Conservation (phyloP, 1,284 basidiomycete species). For the Farysia itapuensis region DNA sequence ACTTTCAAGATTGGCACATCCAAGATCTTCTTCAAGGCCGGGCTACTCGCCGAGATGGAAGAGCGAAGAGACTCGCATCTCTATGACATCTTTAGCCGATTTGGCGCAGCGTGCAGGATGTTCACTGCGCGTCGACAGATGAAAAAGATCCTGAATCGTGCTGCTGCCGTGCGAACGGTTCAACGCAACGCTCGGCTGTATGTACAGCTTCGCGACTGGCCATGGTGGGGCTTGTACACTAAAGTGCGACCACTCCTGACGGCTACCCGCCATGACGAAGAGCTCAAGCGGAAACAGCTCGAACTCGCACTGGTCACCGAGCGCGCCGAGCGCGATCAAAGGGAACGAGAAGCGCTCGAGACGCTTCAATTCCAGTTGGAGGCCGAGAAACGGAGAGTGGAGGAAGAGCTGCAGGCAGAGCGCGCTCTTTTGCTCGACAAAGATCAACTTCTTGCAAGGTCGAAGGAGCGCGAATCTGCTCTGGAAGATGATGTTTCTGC, state of each 20-base stretch:
- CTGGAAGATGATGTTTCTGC: constrained; percentile 81
- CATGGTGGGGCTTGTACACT: constrained; percentile 98
- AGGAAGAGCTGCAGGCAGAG: constrained; percentile 80
- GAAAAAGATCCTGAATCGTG: constrained; percentile 91
- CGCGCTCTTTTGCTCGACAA: constrained; percentile 79
- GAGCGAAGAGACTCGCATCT: constrained; percentile 84
- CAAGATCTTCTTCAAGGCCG: constrained; percentile 99
- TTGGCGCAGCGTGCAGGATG: constrained; percentile 84
- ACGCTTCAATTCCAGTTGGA: constrained; percentile 49
- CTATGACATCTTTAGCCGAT: constrained; percentile 82
- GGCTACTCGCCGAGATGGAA: constrained; percentile 95
- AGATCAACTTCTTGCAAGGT: constrained; percentile 78
- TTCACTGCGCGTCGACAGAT: constrained; percentile 85
- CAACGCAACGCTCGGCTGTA: constrained; percentile 93
- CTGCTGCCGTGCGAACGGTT: constrained; percentile 85
- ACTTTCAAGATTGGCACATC: constrained; percentile 91
- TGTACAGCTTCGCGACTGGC: constrained; percentile 80
- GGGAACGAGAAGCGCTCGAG: constrained; percentile 49
- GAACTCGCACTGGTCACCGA: constrained; percentile 70
- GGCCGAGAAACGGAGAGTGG: constrained; percentile 63
- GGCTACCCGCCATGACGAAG: constrained; percentile 89
- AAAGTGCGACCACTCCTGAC: constrained; percentile 87
- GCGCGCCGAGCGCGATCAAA: constrained; percentile 54
- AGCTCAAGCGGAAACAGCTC: constrained; percentile 81
- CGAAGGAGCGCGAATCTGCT: constrained; percentile 79